Evolutionary conservation across 2,329 filamentous ascomycete species (phyloP).

Genomic region (Septoria petroselini): DNA sequence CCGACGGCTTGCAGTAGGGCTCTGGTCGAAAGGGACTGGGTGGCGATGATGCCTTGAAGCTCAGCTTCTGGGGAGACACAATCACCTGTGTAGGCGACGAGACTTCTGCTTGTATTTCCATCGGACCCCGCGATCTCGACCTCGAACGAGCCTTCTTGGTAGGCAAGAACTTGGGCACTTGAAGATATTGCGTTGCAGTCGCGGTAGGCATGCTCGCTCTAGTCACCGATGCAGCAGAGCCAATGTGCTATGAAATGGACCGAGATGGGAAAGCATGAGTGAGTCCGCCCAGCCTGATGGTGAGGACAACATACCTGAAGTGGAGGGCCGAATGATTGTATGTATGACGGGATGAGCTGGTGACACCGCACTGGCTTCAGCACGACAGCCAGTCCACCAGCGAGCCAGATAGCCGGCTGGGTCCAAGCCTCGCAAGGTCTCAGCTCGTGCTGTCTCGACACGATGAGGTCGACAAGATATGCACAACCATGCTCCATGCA

Average conservation of each 20-base stretch:
- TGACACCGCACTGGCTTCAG: neutral
- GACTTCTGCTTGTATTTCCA: slow-evolving; percentile 26
- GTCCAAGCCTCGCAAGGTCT: slow-evolving; percentile 11
- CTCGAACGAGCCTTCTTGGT: slow-evolving; percentile 36
- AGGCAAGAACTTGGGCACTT: slow-evolving; percentile 38
- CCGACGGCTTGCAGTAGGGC: slow-evolving; percentile 19
- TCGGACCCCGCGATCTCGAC: slow-evolving; percentile 32
- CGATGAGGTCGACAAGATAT: slow-evolving; percentile 21
- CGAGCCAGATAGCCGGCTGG: slow-evolving; percentile 9
- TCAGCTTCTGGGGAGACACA: slow-evolving; percentile 29
- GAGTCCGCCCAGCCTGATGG: neutral
- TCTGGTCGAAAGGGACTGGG: slow-evolving; percentile 22
- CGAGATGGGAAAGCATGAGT: slow-evolving; percentile 4
- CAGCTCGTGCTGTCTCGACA: slow-evolving; percentile 14
- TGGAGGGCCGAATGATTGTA: slow-evolving; percentile 7
- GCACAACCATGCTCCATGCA: slow-evolving; percentile 4
- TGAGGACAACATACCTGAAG: neutral
- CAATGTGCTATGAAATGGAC: neutral
- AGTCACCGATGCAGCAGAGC: slow-evolving; percentile 19
- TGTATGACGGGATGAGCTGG: slow-evolving; percentile 15
- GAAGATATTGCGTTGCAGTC: slow-evolving; percentile 35
- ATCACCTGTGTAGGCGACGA: slow-evolving; percentile 27
- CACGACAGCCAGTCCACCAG: slow-evolving; percentile 6
- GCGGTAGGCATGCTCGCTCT: slow-evolving; percentile 25
- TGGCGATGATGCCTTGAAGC: slow-evolving; percentile 25